phyloP scores from a whole-genome alignment of 2,329 filamentous ascomycete species.

The Penicillium brasilianum region DNA sequence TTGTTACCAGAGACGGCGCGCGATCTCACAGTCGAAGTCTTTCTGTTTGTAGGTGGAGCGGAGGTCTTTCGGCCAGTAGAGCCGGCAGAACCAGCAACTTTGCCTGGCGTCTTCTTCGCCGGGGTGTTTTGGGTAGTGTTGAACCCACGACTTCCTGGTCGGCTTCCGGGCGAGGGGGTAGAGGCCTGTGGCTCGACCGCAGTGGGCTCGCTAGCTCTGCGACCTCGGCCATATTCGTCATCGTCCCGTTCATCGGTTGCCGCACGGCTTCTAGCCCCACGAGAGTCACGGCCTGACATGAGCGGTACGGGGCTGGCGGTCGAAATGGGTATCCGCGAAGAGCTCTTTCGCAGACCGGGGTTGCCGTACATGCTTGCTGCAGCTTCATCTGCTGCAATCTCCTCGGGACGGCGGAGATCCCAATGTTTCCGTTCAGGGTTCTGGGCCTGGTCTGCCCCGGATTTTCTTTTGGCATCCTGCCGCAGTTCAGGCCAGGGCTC shows the following conservation, averaged over 20 bases:
- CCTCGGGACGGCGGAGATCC: conserved; percentile 78
- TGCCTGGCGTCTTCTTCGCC: conserved; percentile 39
- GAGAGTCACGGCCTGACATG: conserved; percentile 73
- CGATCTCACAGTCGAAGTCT: conserved; percentile 44
- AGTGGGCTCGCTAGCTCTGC: conserved; percentile 67
- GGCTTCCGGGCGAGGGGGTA: conserved; percentile 36
- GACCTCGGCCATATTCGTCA: conserved; percentile 58
- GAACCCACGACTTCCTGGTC: conserved; percentile 41
- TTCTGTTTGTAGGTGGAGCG: conserved; percentile 45
- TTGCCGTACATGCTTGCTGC: conserved; percentile 57
- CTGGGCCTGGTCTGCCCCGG: conserved; percentile 43
- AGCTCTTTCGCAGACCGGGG: conserved; percentile 62
- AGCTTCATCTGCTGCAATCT: conserved; percentile 65
- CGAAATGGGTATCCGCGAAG: conserved; percentile 85
- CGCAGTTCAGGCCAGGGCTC: conserved; percentile 44
- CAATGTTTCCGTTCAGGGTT: conserved; percentile 60
- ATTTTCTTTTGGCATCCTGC: conserved; percentile 45
- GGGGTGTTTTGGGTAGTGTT: conserved; percentile 34
- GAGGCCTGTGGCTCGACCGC: conserved; percentile 32
- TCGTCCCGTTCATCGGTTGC: conserved; percentile 66
- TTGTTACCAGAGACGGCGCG: conserved; percentile 41
- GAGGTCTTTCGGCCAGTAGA: conserved; percentile 46
- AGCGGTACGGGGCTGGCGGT: conserved; percentile 80
- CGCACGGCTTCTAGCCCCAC: conserved; percentile 64
- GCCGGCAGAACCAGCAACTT: conserved; percentile 33